A percentile compares a stretch with the other conserved stretches of the same genome.
These are phyloP conservation scores for Saitozyma podzolica DNA, from an alignment of 768 basidiomycete genomes.

Conservation along the genomic window DNA sequence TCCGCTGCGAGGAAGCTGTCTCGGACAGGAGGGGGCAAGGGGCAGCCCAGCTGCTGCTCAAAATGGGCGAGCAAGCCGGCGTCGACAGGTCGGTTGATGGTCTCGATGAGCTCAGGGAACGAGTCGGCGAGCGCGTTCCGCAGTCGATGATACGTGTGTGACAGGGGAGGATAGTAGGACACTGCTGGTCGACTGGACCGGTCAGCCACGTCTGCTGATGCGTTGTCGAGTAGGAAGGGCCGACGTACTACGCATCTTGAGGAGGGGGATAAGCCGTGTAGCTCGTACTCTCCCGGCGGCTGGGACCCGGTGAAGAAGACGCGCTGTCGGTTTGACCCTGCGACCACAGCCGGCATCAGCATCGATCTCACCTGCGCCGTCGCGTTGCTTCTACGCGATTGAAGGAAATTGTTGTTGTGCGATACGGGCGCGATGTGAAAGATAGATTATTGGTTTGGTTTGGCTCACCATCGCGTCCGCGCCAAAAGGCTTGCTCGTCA, in stretches of 20 bases:
- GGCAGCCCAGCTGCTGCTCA: constrained; percentile 74
- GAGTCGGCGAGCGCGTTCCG: constrained; percentile 76
- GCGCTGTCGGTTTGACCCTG: constrained; percentile 27
- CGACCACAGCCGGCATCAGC: background rate
- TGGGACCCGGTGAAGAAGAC: constrained; percentile 44
- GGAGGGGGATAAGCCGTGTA: constrained; percentile 30
- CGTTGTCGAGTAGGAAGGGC: background rate
- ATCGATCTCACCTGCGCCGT: background rate
- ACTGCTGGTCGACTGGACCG: constrained; percentile 21
- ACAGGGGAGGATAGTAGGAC: constrained; percentile 69
- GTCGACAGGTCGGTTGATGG: constrained; percentile 86
- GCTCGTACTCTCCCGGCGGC: constrained; percentile 25
- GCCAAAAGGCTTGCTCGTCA: constrained; percentile 40
- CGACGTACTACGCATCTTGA: constrained; percentile 32
- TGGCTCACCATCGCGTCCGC: constrained; percentile 15
- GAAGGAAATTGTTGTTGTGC: background rate
- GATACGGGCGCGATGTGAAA: background rate
- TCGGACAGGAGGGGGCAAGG: constrained; percentile 77
- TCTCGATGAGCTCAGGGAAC: constrained; percentile 93
- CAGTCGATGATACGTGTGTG: constrained; percentile 79
- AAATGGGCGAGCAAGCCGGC: constrained; percentile 75
- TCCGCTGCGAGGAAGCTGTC: constrained; percentile 86
- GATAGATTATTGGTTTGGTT: background rate
- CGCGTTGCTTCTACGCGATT: no score
- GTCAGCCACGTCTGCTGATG: background rate